Evolutionary conservation across 768 basidiomycete species (phyloP), one percentile per base, ranked within the genome.

Genomic region (Russula olivacea): DNA sequence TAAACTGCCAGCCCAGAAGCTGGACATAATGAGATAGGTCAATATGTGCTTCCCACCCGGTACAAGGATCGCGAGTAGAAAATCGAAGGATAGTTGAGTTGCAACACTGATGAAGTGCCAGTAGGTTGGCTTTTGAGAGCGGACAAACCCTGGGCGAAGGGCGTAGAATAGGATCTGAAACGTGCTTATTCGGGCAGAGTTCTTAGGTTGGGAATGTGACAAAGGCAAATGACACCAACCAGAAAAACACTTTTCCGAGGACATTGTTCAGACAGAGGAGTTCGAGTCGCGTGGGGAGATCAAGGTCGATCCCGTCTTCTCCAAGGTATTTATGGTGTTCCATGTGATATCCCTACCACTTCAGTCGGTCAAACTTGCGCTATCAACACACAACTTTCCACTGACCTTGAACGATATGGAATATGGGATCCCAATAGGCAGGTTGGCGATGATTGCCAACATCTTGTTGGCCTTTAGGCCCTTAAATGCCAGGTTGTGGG

Each of bases 161-260:
- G 97, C 97, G 73, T 99, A 99, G 78, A 99, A 99, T 61, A 99
- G 75, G 63, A 99, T 93, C 77, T 99, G 97, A 77, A 98, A 99
- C 2, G 92, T 96, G 47, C 94, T 95, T 71, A 10, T 4, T 11
- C 38, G 36, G 25, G n/a, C 36, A 30, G 17, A 43, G 28, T 12
- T 19, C 57, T 17, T 56, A n/a, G 14, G 17, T 23, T 25, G 34
- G 19, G 19, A 17, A 47, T 23, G 5, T 15, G 34, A 41, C 32
- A 54, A 15, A 10, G 43, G 41, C 50, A 55, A 56, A 38, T 40
- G 8, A 51, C 61, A 41, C 59, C 23, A 69, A 96, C 93, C 92
- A 91, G 73, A 98, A 99, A 75, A 99, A 98, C 1, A 95, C 92
- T 74, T 99, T 99, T 38, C 97, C 97, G 15, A 97, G 83, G 10